Base-by-base conservation (phyloP, 2,329 filamentous ascomycete species). In the Colletotrichum sp. region DNA sequence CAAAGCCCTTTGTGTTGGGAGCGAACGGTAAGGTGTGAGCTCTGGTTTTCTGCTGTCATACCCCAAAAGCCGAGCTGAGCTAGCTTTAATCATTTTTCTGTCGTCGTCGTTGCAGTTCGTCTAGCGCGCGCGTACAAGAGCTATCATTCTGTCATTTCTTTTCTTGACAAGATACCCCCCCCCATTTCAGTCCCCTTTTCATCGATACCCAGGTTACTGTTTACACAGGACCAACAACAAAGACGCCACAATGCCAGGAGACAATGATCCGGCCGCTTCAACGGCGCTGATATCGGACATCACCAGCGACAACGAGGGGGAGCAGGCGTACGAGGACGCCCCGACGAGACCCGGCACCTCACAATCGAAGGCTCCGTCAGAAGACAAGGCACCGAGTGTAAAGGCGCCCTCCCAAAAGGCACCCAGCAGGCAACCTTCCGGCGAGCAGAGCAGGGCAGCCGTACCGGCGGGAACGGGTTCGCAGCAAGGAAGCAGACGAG, bases 301-400 rank as follows among this genome's bases (percentile, higher is more conserved):
- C 32, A 52, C 56, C 22, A 73, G 65, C 34, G 74, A 76, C 48
- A 22, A 36, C 16, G 74, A 62, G 12, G 69, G 67, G n/a, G 74
- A 58, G 9, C n/a, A 76, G 74, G 43, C 43, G 39, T 76, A 69
- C 65, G 74, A 76, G 39, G 74, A 76, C 25, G 74, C 74, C 4
- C 74, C 74, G 6, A 10, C 74, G 73, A n/a, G 73, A 75, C 66
- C 60, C 8, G 66, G 36, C 52, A 64, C 22, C 34, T 64, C 69
- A 12, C 12, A 25, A 30, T 72, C 72, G 5, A 36, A 72, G 16
- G 65, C 36, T 10, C 73, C 73, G 5, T 68, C 73, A 10, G 73
- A 75, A 52, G 73, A 75, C 18, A 65, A 39, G 25, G 73, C 73
- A 6, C 69, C 70, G 10, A 73, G 73, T 43, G 62, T 62, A 3